Evolutionary conservation across 768 basidiomycete species (phyloP).

Genomic region (Dentipellis fragilis): DNA sequence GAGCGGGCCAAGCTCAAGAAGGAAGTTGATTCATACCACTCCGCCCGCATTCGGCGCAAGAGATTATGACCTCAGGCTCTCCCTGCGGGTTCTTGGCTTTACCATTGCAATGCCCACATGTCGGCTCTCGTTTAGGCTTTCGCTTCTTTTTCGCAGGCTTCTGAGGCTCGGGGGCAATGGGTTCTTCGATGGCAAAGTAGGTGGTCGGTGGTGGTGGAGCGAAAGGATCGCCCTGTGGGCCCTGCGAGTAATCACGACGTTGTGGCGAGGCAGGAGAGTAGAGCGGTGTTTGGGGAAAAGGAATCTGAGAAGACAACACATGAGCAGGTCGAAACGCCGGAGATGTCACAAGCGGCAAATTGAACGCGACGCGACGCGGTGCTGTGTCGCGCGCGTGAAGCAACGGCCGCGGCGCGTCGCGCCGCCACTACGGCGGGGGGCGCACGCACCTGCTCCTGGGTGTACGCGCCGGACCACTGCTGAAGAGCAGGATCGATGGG

Average conservation of each 20-base stretch:
- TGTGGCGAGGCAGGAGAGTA: slow-evolving; percentile 12
- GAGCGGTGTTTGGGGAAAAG: slow-evolving; percentile 7
- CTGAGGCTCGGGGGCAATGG: slow-evolving; percentile 21
- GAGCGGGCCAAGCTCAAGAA: background rate
- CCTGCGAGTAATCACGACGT: slow-evolving; percentile 50
- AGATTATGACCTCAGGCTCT: slow-evolving; percentile 58
- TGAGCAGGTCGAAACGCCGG: slow-evolving; percentile 8
- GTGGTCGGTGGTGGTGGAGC: slow-evolving; percentile 50
- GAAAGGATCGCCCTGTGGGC: slow-evolving; percentile 77
- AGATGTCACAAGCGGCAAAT: slow-evolving; percentile 6
- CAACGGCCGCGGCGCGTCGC: slow-evolving; percentile 13
- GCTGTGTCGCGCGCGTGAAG: slow-evolving; percentile 16
- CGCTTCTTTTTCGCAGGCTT: slow-evolving; percentile 40
- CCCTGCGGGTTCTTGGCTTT: slow-evolving; percentile 46
- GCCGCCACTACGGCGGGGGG: background rate
- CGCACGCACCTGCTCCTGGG: slow-evolving; percentile 28
- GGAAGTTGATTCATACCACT: slow-evolving; percentile 45
- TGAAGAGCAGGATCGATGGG: slow-evolving; percentile 46
- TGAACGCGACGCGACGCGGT: slow-evolving; percentile 68
- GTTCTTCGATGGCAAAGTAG: slow-evolving; percentile 38
- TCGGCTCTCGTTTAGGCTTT: slow-evolving; percentile 41
- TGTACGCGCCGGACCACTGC: slow-evolving; percentile 13
- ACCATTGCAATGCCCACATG: slow-evolving; percentile 76
- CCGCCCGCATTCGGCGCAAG: slow-evolving; percentile 74
- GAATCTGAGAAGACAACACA: slow-evolving; percentile 6